phyloP scores from a whole-genome alignment of 305 asterid genomes.

The Fraxinus ornus region DNA sequence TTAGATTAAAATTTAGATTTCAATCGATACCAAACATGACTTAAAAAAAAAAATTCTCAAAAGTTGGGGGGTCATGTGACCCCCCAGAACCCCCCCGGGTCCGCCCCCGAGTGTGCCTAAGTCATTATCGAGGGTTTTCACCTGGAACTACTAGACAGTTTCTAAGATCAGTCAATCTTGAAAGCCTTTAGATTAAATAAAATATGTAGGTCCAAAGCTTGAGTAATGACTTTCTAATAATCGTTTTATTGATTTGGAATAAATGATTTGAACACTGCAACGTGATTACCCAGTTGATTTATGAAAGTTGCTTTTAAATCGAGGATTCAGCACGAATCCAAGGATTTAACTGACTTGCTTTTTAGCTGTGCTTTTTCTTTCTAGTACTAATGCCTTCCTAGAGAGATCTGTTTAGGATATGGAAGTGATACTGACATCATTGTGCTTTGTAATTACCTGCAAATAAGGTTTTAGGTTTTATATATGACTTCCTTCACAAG shows the following conservation, averaged over 20 bases:
- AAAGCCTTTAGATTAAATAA: not conserved
- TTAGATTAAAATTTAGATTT: too few species aligned
- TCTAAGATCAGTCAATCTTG: not conserved
- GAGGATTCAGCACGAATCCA: not conserved
- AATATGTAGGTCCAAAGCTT: not conserved
- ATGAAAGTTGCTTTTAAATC: not conserved
- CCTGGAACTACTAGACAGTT: not conserved
- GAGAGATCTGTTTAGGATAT: not conserved
- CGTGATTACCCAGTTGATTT: not conserved
- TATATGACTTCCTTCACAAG: not conserved
- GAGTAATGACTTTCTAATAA: not conserved
- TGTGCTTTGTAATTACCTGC: not conserved
- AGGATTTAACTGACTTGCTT: not conserved
- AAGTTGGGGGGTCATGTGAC: too few species aligned
- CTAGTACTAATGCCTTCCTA: not conserved
- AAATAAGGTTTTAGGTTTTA: not conserved
- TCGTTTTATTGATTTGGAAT: not conserved
- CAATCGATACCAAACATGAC: too few species aligned
- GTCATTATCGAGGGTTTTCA: not conserved
- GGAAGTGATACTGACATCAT: not conserved
- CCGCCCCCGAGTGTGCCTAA: not conserved
- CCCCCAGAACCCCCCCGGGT: too few species aligned
- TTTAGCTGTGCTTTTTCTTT: not conserved
- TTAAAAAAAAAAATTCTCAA: too few species aligned
- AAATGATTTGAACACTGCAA: not conserved